phyloP scores from a whole-genome alignment of 345 rosid species.

The Erucastrum elatum region DNA sequence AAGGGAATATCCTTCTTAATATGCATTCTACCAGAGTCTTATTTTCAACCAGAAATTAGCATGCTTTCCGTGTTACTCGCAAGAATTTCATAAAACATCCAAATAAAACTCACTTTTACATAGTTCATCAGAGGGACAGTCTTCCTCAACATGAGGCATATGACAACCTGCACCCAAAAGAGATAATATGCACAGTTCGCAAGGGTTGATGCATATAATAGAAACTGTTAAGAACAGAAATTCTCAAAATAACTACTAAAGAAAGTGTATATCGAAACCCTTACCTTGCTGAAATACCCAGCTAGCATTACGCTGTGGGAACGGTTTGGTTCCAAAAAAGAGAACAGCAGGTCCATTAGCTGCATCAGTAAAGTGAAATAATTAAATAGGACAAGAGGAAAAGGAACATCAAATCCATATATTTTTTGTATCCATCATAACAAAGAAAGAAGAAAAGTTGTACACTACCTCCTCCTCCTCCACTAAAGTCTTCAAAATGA shows the following conservation, averaged over 20 bases:
- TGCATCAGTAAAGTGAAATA: slow-evolving; percentile 43
- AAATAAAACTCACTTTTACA: slow-evolving; percentile 67
- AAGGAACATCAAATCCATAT: background rate
- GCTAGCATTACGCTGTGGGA: slow-evolving; percentile 87
- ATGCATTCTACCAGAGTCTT: slow-evolving; percentile 3
- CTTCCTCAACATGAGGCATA: slow-evolving; percentile 94
- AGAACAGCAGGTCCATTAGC: slow-evolving; percentile 94
- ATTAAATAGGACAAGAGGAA: slow-evolving; percentile 24
- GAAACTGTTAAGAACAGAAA: background rate
- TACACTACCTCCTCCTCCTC: slow-evolving; percentile 91
- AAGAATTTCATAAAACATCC: slow-evolving; percentile 4
- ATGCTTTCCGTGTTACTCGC: background rate
- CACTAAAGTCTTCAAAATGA: slow-evolving; percentile 81
- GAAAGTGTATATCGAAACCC: background rate
- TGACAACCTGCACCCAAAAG: slow-evolving; percentile 67
- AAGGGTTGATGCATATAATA: slow-evolving; percentile 4
- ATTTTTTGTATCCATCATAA: background rate
- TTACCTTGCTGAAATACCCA: slow-evolving; percentile 99
- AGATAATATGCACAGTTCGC: background rate
- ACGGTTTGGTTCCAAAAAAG: slow-evolving; percentile 89
- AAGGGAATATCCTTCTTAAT: background rate
- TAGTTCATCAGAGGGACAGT: slow-evolving; percentile 87
- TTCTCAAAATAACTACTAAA: background rate
- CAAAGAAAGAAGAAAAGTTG: slow-evolving; percentile 17
- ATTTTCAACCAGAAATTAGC: slow-evolving; percentile 1